These are phyloP conservation scores for Onygenales sp. DNA, from an alignment of 2,329 filamentous ascomycete species.

Conservation along the genomic window DNA sequence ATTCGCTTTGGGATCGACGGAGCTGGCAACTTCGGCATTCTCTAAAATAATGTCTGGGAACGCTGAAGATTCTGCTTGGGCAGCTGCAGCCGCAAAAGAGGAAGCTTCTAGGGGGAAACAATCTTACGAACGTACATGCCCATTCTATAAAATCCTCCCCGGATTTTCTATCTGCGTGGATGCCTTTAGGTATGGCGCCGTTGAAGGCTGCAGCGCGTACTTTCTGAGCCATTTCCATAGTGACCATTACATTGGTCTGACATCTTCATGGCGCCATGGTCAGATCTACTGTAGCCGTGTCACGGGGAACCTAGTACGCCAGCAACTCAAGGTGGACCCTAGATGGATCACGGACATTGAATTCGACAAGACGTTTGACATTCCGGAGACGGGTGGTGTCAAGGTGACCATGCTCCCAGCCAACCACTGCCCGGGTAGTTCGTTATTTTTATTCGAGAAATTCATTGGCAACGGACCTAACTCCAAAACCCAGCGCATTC, in stretches of 20 bases:
- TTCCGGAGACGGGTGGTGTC: slow-evolving; percentile 74
- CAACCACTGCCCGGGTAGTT: slow-evolving; percentile 94
- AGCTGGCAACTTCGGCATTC: slow-evolving; percentile 59
- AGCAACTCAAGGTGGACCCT: slow-evolving; percentile 74
- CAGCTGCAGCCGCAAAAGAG: slow-evolving; percentile 71
- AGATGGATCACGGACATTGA: slow-evolving; percentile 79
- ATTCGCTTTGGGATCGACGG: slow-evolving; percentile 44
- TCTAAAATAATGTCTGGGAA: slow-evolving; percentile 87
- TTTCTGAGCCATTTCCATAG: slow-evolving; percentile 98
- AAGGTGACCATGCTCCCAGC: slow-evolving; percentile 90
- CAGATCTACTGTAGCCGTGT: slow-evolving; percentile 95
- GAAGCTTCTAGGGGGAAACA: slow-evolving; percentile 70
- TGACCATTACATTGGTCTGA: slow-evolving; percentile 91
- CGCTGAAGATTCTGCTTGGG: slow-evolving; percentile 85
- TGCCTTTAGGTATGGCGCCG: slow-evolving; percentile 88
- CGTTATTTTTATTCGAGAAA: slow-evolving; percentile 88
- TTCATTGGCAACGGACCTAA: slow-evolving; percentile 50
- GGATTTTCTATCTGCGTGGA: slow-evolving; percentile 90
- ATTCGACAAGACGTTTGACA: slow-evolving; percentile 69
- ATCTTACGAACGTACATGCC: slow-evolving; percentile 81
- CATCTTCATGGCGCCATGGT: slow-evolving; percentile 79
- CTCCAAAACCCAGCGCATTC: slow-evolving; percentile 61
- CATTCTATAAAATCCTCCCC: slow-evolving; percentile 97
- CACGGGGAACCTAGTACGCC: slow-evolving; percentile 79
- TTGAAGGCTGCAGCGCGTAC: slow-evolving; percentile 86